Conservation (phyloP, 2,329 filamentous ascomycete genomes). For the Cladosporium austrohemisphaericum region DNA sequence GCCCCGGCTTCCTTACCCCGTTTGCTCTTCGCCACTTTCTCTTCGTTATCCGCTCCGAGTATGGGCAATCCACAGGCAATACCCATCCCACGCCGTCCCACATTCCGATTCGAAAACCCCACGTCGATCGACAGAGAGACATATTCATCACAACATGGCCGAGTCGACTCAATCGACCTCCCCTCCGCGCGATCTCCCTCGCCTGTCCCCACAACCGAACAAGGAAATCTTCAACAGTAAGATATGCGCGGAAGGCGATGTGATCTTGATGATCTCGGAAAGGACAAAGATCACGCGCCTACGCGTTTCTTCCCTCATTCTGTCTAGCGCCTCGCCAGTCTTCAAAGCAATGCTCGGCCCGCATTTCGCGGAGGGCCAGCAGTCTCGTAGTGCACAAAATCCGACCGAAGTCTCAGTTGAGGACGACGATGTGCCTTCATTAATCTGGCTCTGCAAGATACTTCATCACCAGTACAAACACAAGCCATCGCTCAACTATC, state of each 20-base stretch:
- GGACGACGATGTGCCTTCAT: background rate
- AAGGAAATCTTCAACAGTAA: too few relatives aligned
- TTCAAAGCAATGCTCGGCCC: slow-evolving; percentile 16
- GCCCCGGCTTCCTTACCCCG: too few relatives aligned
- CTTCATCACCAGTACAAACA: slow-evolving; percentile 1
- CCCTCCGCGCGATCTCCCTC: too few relatives aligned
- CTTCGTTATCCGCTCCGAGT: too few relatives aligned
- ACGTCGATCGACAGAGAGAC: too few relatives aligned
- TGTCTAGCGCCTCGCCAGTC: slow-evolving; percentile 10
- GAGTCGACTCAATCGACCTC: too few relatives aligned
- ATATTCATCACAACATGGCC: too few relatives aligned
- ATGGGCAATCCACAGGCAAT: too few relatives aligned
- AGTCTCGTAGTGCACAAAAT: background rate
- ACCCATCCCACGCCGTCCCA: too few relatives aligned
- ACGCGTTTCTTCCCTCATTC: slow-evolving; percentile 2
- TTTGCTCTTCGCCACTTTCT: too few relatives aligned
- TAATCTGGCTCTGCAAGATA: slow-evolving; percentile 2
- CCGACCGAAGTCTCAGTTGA: slow-evolving; percentile 1
- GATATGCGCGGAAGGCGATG: slow-evolving; percentile 9
- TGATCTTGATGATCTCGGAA: slow-evolving; percentile 6
- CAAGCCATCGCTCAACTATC: background rate
- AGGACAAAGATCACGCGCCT: background rate
- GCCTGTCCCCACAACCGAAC: too few relatives aligned
- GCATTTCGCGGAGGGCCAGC: slow-evolving; percentile 12
- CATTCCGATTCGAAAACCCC: too few relatives aligned